Base-by-base conservation (phyloP, 345 rosid genomes). In the Luvunga scandens region DNA sequence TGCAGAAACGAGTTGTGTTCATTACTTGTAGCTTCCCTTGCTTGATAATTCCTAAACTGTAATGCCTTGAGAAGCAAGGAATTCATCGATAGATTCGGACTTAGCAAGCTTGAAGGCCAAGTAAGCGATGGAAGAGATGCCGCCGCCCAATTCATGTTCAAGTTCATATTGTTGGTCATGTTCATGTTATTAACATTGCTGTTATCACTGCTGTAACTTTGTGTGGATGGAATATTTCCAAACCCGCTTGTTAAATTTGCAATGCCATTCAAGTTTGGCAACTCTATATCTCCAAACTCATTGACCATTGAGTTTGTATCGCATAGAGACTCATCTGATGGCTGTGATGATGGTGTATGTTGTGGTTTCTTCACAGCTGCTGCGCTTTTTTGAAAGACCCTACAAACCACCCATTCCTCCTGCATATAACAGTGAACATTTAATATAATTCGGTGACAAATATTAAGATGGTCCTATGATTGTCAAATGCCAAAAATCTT, bases 341-440 rank as follows among this genome's bases (percentile, higher is more conserved):
- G 93, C 73, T 87, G 91, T 9, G 92, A 86, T 25, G 94, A 87
- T 81, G 83, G 85, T 48, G 86, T 73, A 60, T 86, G 89, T 53
- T 87, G 95, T 65, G 87, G 91, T 74, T 84, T 88, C 79, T 89
- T 96, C 63, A 78, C 88, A 48, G 83, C 84, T 59, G 83, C 42
- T 36, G 88, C 50, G 76, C 84, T 90, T 85, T 94, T 94, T 64
- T 92, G 82, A 73, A 94, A 94, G 18, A 94, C 86, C 82, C 98
- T 89, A 81, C 93, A 91, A 25, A 94, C 94, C 60, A 91, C 98
- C 98, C 98, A 94, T 86, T 94, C 97, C 73, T 92, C 97, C 98
- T 94, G 88, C 18, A 48, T 18, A 4, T 21, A 7, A 24, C 38
- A 33, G 9, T 3, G 45, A 22, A 57, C 10, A 2, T 4, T 7